These are phyloP conservation scores for Colletotrichum abscissum DNA, from an alignment of 2,329 filamentous ascomycete species.

Conservation along the genomic window DNA sequence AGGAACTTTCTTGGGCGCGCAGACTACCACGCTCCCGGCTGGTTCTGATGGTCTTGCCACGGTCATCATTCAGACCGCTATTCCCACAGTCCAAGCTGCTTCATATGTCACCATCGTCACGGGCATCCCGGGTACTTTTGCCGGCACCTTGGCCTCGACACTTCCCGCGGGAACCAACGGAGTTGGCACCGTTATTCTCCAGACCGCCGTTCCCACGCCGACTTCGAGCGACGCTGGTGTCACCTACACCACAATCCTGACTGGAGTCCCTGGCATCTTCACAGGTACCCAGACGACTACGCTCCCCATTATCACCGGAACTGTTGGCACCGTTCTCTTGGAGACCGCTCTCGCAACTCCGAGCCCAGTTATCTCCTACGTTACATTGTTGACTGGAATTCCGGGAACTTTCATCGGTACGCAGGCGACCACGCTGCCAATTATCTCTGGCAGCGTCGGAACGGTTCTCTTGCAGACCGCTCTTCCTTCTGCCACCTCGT, in stretches of 20 bases:
- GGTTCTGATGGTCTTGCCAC: neutral
- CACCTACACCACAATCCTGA: conserved; percentile 5
- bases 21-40: neutral
- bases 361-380: neutral
- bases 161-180: neutral
- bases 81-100: neutral
- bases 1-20: neutral
- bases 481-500: neutral
- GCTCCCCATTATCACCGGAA: neutral
- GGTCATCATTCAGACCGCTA: conserved; percentile 5
- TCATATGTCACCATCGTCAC: conserved; percentile 3
- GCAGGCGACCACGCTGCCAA: neutral
- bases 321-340: conserved; percentile 11
- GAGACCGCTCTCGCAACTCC: conserved; percentile 12
- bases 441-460: neutral
- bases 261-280: conserved; percentile 3
- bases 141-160: neutral
- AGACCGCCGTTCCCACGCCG: conserved; percentile 2
- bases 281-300: conserved; percentile 12
- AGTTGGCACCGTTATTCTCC: conserved; percentile 7
- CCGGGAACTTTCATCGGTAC: conserved; percentile 6
- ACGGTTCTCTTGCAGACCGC: conserved; percentile 17
- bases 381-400: neutral
- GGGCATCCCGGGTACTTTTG: neutral
- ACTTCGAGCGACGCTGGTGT: neutral